Base-by-base conservation (phyloP, 179 eudicot species). In the Vitellaria paradoxa region DNA sequence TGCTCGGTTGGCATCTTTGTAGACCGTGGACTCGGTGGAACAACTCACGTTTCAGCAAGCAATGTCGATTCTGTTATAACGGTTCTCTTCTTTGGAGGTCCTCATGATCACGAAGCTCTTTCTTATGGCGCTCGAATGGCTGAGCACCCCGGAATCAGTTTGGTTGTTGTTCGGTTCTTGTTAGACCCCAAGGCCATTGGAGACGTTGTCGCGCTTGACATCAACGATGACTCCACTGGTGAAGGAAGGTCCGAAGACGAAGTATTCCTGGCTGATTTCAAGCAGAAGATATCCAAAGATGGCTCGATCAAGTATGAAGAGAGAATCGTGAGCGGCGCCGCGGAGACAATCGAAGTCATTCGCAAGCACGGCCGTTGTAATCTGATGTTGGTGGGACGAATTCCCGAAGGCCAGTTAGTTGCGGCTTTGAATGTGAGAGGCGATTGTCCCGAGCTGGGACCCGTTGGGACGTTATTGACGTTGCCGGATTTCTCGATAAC, bases 1-100 rank as follows among this genome's bases (percentile, higher is more conserved):
- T 93, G 98, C 70, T 93, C 98, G 0, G 97, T 93, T 20, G 94
- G 91, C 49, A 87, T 93, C 42, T 49, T 93, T n/a, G 89, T 93
- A 1, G 98, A 93, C 79, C 89, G 97, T 0, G 97, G 94, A 50
- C 91, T 93, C 0, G 98, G 98, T 17, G 98, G 98, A 14, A 42
- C 88, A 0, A 82, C 90, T n/a, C 98, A 93, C 2, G 82, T 93
- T 0, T 83, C 98, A 0, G 91, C 98, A 4, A 89, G 94, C 79
- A 88, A 89, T 15, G 91, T 93, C 9, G 78, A 85, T 46, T 93
- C 91, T 0, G 77, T 82, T n/a, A 69, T 93, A 64, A 84, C 81
- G 0, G 76, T 81, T 13, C 56, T 89, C 5, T 93, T 93, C 86
- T 90, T 90, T 21, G 98, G 97, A 7, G 98, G 98, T 5, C 91